Base-by-base conservation (phyloP, 108 stramenopile genomes). In the Nitzschia sp. region DNA sequence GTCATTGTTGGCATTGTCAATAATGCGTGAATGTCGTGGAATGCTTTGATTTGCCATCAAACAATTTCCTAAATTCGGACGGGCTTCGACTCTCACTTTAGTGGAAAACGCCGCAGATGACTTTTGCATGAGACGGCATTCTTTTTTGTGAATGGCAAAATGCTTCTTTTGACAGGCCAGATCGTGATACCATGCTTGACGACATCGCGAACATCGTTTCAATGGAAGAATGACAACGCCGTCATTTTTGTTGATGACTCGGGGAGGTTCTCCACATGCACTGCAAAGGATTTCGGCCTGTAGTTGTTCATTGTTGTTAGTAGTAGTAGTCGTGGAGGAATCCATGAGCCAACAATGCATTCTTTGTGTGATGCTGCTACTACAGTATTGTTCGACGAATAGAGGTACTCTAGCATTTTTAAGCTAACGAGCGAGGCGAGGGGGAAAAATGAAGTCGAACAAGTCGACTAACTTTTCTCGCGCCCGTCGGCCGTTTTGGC, bases 101-200 rank as follows among this genome's bases (percentile, higher is more conserved):
- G 38, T 6, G 38, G 13, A 6, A 42, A 42, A 6, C 38, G 38
- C 3, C 2, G 4, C 24, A 36, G 32, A 13, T 42, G 24, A 33
- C 34, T 36, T n/a, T n/a, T n/a, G n/a, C n/a, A n/a, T n/a, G n/a
- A n/a, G 26, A 21, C 53, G 28, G 69, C 75, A 70, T 46, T 53
- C 28, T n/a, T 46, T 70, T 57, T 82, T 86, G 70, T 89, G 88
- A 30, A 42, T 19, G 11, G 83, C 72, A 58, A 76, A 90, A 55
- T 86, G 70, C 11, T 63, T 46, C 59, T 71, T 71, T 72, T 90
- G 89, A 56, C 89, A 90, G 0, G 54, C 55, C 8, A 49, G 36
- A 71, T 85, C 72, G 60, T 87, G 86, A 59, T 90, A 90, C 64
- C 70, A 83, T 5, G 77, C 82, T 21, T 36, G 56, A 36, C 81